Evolutionary conservation across 768 basidiomycete species (phyloP).

Genomic region (Pulveroboletus sp.): DNA sequence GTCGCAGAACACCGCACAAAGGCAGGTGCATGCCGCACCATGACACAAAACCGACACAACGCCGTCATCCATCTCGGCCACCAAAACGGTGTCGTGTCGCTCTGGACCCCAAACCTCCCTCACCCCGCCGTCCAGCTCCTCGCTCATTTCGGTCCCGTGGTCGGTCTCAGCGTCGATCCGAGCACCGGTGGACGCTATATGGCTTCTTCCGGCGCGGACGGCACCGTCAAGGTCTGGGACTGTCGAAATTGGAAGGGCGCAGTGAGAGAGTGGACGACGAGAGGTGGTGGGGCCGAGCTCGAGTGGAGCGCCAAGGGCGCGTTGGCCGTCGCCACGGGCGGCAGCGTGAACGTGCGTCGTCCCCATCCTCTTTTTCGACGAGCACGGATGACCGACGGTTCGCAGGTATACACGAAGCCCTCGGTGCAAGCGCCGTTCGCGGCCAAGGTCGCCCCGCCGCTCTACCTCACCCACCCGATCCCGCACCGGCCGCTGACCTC

Average conservation of each 20-base stretch:
- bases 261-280: conserved; percentile 72
- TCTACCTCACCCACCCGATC: conserved; percentile 87
- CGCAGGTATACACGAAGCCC: conserved; percentile 69
- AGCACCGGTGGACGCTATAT: conserved; percentile 85
- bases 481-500: conserved; percentile 73
- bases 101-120: conserved; percentile 94
- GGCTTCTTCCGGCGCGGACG: conserved; percentile 86
- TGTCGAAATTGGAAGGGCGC: conserved; percentile 92
- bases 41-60: conserved; percentile 90
- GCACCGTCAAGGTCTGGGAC: conserved; percentile 94
- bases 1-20: conserved; percentile 87
- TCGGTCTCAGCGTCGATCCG: conserved; percentile 77
- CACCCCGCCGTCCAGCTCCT: conserved; percentile 89
- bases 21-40: conserved; percentile 76
- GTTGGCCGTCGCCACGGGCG: conserved; percentile 77
- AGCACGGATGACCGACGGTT: neutral
- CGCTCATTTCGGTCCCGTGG: conserved; percentile 85
- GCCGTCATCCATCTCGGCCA: conserved; percentile 95
- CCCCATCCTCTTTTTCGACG: neutral
- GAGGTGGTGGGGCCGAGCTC: conserved; percentile 64
- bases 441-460: conserved; percentile 56
- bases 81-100: conserved; percentile 89
- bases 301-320: conserved; percentile 87
- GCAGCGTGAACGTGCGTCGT: conserved; percentile 70
- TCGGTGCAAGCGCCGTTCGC: conserved; percentile 55